Conservation (phyloP, 176 grass and related monocot genomes). For the Dendrocalamus sinicus region DNA sequence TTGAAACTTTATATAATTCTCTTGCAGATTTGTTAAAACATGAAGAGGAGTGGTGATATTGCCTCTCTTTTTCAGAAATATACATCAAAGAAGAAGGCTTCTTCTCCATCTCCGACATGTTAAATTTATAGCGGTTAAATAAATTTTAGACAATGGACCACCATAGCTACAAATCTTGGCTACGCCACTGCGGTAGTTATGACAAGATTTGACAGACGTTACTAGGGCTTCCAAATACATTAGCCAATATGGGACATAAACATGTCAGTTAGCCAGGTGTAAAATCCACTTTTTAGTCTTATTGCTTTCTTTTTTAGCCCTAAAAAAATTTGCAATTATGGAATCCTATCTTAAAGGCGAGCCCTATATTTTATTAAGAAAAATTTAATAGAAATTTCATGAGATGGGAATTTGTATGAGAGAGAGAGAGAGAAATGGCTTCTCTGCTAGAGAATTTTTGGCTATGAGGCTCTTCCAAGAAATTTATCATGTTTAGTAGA, state of each 20-base stretch:
- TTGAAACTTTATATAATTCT: too few relatives aligned
- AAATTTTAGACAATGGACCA: too few relatives aligned
- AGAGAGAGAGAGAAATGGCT: background rate
- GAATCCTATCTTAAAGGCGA: conserved; percentile 10
- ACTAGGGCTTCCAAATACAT: conserved; percentile 12
- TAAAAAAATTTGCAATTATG: background rate
- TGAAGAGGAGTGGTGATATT: too few relatives aligned
- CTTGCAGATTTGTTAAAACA: too few relatives aligned
- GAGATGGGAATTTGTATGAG: background rate
- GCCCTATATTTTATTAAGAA: background rate
- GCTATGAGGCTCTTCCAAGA: background rate
- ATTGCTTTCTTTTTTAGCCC: conserved; percentile 1
- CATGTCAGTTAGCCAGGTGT: background rate
- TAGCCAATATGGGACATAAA: conserved; percentile 18
- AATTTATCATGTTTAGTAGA: background rate
- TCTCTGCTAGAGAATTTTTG: conserved; percentile 2
- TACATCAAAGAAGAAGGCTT: too few relatives aligned
- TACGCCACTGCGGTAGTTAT: too few relatives aligned
- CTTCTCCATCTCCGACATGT: too few relatives aligned
- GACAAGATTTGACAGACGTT: background rate
- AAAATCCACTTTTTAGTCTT: conserved; percentile 17
- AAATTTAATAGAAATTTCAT: background rate
- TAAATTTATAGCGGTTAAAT: too few relatives aligned
- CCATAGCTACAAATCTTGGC: too few relatives aligned
- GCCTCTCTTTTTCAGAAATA: too few relatives aligned